Conservation (phyloP, 768 basidiomycete species). For the Fomitopsis serialis region DNA sequence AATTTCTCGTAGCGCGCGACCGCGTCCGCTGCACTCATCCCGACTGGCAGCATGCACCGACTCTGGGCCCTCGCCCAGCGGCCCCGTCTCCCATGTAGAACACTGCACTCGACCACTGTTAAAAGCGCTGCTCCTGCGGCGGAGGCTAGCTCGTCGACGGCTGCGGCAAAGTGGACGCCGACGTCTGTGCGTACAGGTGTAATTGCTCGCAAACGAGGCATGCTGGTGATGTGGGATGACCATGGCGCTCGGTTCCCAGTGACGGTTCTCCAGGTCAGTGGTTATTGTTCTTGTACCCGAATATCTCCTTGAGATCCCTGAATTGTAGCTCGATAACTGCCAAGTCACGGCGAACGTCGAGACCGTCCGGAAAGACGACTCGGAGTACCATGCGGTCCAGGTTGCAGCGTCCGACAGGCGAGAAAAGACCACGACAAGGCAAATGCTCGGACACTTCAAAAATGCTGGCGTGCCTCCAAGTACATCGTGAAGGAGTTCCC, state of each 20-base stretch:
- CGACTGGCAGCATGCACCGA: constrained; percentile 41
- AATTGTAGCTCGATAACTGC: constrained; percentile 73
- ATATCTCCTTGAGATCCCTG: not conserved
- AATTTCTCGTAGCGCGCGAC: constrained; percentile 6
- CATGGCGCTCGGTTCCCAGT: constrained; percentile 86
- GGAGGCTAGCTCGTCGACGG: constrained; percentile 18
- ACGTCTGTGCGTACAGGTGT: constrained; percentile 84
- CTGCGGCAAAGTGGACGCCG: constrained; percentile 71
- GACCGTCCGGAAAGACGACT: constrained; percentile 56
- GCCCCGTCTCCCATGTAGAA: constrained; percentile 32
- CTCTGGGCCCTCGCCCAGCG: constrained; percentile 42
- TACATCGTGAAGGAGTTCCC: constrained; percentile 83
- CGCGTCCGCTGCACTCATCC: constrained; percentile 2
- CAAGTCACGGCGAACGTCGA: constrained; percentile 81
- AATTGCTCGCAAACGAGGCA: constrained; percentile 92
- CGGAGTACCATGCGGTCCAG: constrained; percentile 89
- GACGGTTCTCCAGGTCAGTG: constrained; percentile 82
- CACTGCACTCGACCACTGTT: constrained; percentile 38
- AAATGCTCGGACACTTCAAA: constrained; percentile 87
- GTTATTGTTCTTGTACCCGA: too few species aligned
- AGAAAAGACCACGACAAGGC: constrained; percentile 63
- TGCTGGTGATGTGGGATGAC: constrained; percentile 91
- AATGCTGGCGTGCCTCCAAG: constrained; percentile 83
- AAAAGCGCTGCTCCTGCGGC: constrained; percentile 28
- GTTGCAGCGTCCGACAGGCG: constrained; percentile 79